Percentiles rank a stretch among this genome's conserved stretches.
These are phyloP conservation scores for Ceratocystis alfenasii DNA, from an alignment of 2,329 filamentous ascomycete genomes.

Conservation along the genomic window DNA sequence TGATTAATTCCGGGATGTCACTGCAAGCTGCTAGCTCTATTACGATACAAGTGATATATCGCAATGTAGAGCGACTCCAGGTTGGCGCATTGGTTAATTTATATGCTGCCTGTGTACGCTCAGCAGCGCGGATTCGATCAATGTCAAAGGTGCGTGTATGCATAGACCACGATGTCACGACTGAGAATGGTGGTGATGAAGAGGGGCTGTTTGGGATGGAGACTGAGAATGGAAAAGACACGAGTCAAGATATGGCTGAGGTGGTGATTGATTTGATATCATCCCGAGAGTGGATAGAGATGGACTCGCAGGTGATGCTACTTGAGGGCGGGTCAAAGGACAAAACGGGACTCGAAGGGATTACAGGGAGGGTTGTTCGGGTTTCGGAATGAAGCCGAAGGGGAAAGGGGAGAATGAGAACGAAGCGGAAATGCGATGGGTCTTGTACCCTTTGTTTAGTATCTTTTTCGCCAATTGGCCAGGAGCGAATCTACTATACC, in stretches of 20 bases:
- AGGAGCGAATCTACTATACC: background rate
- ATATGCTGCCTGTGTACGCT: conserved; percentile 77
- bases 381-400: conserved; percentile 38
- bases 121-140: conserved; percentile 61
- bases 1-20: conserved; percentile 44
- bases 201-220: conserved; percentile 20
- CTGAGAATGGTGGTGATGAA: conserved; percentile 3
- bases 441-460: background rate
- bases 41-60: conserved; percentile 56
- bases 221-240: conserved; percentile 24
- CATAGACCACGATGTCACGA: conserved; percentile 12
- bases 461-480: background rate
- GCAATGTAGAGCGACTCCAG: conserved; percentile 50
- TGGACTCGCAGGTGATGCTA: conserved; percentile 57
- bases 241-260: conserved; percentile 30
- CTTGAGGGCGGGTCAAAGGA: conserved; percentile 60
- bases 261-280: conserved; percentile 58
- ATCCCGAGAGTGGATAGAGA: conserved; percentile 60
- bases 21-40: conserved; percentile 57
- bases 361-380: conserved; percentile 55
- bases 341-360: conserved; percentile 56
- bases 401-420: background rate
- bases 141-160: conserved; percentile 30
- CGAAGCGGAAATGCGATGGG: background rate
- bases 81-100: conserved; percentile 63